These are phyloP conservation scores for Plasmopara viticola DNA, from an alignment of 352 stramenopile genomes.

Conservation along the genomic window DNA sequence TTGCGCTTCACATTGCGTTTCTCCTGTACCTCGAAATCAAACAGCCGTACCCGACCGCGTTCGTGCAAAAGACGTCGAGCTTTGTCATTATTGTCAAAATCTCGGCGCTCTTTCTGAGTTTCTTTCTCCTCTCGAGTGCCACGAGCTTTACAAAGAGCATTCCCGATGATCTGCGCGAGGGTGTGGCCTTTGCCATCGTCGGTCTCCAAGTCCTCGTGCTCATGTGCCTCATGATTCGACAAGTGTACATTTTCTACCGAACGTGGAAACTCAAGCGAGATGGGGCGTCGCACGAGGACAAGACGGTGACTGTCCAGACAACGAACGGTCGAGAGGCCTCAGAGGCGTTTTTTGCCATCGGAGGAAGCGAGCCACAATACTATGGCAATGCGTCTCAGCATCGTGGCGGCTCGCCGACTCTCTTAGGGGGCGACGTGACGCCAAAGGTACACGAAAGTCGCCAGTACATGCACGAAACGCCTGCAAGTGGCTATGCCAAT, in stretches of 20 bases:
- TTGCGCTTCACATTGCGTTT: slow-evolving; percentile 73
- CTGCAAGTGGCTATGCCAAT: slow-evolving; percentile 17
- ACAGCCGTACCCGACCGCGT: slow-evolving; percentile 71
- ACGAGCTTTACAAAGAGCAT: slow-evolving; percentile 63
- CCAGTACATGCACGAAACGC: slow-evolving; percentile 26
- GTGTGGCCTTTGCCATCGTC: slow-evolving; percentile 75
- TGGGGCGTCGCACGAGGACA: slow-evolving; percentile 30
- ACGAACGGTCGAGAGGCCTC: slow-evolving; percentile 43
- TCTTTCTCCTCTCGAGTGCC: slow-evolving; percentile 72
- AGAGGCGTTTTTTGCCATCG: slow-evolving; percentile 46
- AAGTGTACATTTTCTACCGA: slow-evolving; percentile 84
- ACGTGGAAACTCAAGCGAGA: slow-evolving; percentile 77
- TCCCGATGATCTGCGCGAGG: slow-evolving; percentile 62
- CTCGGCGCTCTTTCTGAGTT: slow-evolving; percentile 70
- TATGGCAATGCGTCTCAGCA: slow-evolving; percentile 24
- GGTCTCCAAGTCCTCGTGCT: slow-evolving; percentile 78
- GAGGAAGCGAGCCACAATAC: slow-evolving; percentile 25
- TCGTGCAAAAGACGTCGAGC: slow-evolving; percentile 80
- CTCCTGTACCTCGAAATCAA: slow-evolving; percentile 80
- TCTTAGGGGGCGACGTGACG: slow-evolving; percentile 34
- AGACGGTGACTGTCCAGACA: slow-evolving; percentile 43
- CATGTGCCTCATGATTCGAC: slow-evolving; percentile 72
- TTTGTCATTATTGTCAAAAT: slow-evolving; percentile 90
- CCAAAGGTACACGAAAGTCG: slow-evolving; percentile 23
- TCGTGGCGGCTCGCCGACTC: slow-evolving; percentile 26